Base-by-base conservation (phyloP, 2,329 filamentous ascomycete species). In the Fusarium tricinctum region DNA sequence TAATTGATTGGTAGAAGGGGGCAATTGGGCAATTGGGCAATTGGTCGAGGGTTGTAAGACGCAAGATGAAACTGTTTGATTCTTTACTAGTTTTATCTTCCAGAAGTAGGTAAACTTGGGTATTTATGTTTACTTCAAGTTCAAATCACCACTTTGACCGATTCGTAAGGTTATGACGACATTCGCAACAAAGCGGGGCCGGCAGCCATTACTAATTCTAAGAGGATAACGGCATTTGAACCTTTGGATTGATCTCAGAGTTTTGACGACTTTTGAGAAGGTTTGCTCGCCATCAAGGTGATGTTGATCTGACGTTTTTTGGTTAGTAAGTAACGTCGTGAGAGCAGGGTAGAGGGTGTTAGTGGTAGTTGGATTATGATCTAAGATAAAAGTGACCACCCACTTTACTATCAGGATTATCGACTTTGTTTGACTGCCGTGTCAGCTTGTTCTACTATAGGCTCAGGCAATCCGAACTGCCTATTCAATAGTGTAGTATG, bases 171-270 rank as follows among this genome's bases (percentile, higher is more conserved):
- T 39, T 51, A 69, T 69, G 66, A 69, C 66, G 66, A 69, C 66
- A 69, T 69, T 70, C 47, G 22, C 30, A 43, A 45, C 48, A 49
- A 51, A 58, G 66, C 58, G 66, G 66, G 66, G 66, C 54, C 49
- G 30, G 26, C 9, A 32, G 19, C 8, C 28, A 67, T 67, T 67
- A 67, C 62, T 59, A 63, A 66, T 68, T 47, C 19, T 38, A 22
- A 54, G 49, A 45, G 59, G 28, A 39, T 38, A 53, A 66, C 62
- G 43, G 46, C 59, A 66, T 60, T 32, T 30, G 28, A 20, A 55
- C 26, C 33, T 38, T 39, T 32, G 33, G 46, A 23, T 39, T 39
- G 23, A 47, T 39, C 52, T 46, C 33, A 12, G 9, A 20, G n/a
- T 14, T 10, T 53, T 61, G 43, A 48, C 30, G 28, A 45, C 19